phyloP scores from a whole-genome alignment of 306 rosid genomes.

The Lagenaria siceraria region DNA sequence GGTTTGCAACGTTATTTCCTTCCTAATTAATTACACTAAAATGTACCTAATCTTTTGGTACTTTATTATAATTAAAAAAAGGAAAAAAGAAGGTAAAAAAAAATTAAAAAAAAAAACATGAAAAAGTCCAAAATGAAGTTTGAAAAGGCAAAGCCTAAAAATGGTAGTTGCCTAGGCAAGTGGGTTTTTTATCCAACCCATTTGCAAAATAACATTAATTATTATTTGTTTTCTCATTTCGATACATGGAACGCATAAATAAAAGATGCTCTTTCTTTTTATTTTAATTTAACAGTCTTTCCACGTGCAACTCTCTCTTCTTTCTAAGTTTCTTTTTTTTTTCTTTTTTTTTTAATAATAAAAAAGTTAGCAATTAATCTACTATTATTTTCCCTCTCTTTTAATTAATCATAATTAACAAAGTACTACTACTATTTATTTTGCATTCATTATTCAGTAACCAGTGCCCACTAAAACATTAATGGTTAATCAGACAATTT shows the following conservation, averaged over 20 bases:
- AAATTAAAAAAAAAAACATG: too few species aligned
- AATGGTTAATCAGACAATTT: background rate
- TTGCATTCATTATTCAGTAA: background rate
- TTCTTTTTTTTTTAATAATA: too few species aligned
- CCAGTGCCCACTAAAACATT: background rate
- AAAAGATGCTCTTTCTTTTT: background rate
- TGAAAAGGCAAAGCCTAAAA: too few species aligned
- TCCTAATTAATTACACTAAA: too few species aligned
- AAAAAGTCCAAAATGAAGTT: too few species aligned
- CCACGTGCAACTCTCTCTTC: slow-evolving; percentile 8
- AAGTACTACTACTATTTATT: background rate
- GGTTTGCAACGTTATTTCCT: too few species aligned
- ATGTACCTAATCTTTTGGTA: too few species aligned
- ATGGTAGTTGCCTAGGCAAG: background rate
- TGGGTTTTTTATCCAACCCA: background rate
- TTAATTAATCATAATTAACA: background rate
- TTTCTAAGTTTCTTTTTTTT: background rate
- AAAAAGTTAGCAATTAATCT: background rate
- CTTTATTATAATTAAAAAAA: too few species aligned
- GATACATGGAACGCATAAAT: background rate
- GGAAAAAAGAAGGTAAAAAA: too few species aligned
- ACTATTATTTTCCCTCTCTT: background rate
- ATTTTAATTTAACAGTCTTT: background rate
- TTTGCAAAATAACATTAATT: background rate
- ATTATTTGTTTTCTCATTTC: background rate